Conservation (phyloP, 345 rosid genomes). For the Erucastrum elatum region DNA sequence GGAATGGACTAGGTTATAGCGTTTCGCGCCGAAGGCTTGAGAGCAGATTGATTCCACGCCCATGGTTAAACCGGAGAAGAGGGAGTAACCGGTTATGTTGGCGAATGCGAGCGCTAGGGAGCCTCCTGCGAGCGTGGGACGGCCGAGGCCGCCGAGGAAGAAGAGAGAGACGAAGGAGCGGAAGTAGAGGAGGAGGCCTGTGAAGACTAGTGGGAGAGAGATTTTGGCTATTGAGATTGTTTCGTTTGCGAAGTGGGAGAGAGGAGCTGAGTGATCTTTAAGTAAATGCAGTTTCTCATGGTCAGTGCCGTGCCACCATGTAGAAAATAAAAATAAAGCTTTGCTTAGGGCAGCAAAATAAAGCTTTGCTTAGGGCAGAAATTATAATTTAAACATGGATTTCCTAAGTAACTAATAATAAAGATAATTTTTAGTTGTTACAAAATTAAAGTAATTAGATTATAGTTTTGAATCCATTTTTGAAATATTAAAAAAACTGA, state of each 20-base stretch:
- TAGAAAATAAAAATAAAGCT: no score
- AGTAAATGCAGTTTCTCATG: conserved; percentile 8
- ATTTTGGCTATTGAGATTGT: conserved; percentile 51
- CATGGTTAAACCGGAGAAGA: conserved; percentile 84
- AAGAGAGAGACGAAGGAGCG: conserved; percentile 86
- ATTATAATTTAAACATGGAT: no score
- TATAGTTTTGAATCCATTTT: no score
- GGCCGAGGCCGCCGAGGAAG: conserved; percentile 76
- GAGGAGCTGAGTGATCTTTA: conserved; percentile 14
- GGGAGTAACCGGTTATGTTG: conserved; percentile 85
- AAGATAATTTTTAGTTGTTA: no score
- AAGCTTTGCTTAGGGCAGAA: no score
- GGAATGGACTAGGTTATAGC: conserved; percentile 51
- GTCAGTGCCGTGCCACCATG: no score
- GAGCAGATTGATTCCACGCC: conserved; percentile 95
- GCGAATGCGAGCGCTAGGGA: conserved; percentile 86
- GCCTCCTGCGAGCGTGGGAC: conserved; percentile 74
- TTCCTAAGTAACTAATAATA: no score
- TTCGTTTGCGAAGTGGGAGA: conserved; percentile 47
- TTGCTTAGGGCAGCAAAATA: no score
- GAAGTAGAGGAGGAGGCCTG: conserved; percentile 71
- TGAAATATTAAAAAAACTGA: no score
- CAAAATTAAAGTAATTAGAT: no score
- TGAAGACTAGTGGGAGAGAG: conserved; percentile 70
- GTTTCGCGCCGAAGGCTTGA: conserved; percentile 86